Evolutionary conservation across 2,329 filamentous ascomycete genomes (phyloP), one percentile per base, ranked within the genome.

Genomic region (Aspergillus sp.): DNA sequence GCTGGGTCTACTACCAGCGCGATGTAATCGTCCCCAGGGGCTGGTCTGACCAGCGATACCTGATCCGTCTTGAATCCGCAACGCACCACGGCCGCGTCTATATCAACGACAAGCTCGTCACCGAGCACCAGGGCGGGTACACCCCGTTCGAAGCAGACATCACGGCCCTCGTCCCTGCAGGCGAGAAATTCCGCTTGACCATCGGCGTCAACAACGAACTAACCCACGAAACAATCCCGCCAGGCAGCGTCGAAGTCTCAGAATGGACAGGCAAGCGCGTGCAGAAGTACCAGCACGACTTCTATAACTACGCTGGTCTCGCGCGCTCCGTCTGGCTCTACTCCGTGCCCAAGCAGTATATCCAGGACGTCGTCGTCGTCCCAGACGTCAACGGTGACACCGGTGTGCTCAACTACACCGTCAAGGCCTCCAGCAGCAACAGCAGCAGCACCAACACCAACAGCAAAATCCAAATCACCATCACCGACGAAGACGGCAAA

Each of bases 1-100:
- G 70, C 17, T 72, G 70, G 70, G 67, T 68, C 1, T 70, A 68
- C 55, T 72, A 72, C 50, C 70, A 72, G 51, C 59, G 66, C 3
- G 47, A 66, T 1, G 67, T 66, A 2, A 65, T 58, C 1, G 59
- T 72, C 1, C 69, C 70, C 4, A 47, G 55, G 14, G 43, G 56
- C 17, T 70, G 63, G 61, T 54, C 55, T 0, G 51, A 53, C 2
- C 46, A 63, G 15, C 62, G 50, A 17, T 68, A 64, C 37, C 56
- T 67, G 8, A 50, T 70, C 2, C 68, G 68, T 21, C 61, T 66
- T 17, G 69, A 70, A n/a, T 59, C 68, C 3, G 69, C 67, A 4
- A 71, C 69, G 0, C 68, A 71, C 39, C 53, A 62, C 1, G 69
- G 64, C 2, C 66, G 65, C 4, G 62, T 71, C 23, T 70, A 70